Evolutionary conservation across 176 grass and related monocot genomes (phyloP).

Genomic region (Urochloa ruziziensis): DNA sequence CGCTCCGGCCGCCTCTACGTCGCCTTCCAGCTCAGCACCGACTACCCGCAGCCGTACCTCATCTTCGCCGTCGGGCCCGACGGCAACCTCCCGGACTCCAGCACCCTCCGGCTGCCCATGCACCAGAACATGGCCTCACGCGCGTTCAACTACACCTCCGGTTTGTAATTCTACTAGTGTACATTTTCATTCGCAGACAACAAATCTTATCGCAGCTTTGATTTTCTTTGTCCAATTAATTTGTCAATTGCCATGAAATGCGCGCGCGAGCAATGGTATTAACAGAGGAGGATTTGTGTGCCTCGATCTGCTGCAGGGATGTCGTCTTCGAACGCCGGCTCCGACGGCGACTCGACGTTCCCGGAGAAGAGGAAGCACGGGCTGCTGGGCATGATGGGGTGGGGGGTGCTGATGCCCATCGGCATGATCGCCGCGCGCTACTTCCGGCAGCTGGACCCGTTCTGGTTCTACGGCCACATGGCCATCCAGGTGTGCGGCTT

Average conservation of each 20-base stretch:
- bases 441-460: conserved; percentile 62
- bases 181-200: no score
- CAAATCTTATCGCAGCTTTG: no score
- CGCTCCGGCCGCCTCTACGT: conserved; percentile 58
- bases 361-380: conserved; percentile 47
- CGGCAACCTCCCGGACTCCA: conserved; percentile 41
- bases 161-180: not conserved
- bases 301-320: no score
- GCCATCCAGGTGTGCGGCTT: conserved; percentile 52
- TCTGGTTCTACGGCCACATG: conserved; percentile 84
- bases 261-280: no score
- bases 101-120: conserved; percentile 1
- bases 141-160: conserved; percentile 56
- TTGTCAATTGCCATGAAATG: not conserved
- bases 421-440: conserved; percentile 69
- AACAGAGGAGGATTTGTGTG: no score
- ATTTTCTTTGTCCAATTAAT: no score
- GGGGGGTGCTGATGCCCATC: conserved; percentile 79
- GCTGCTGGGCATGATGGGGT: conserved; percentile 61
- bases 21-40: conserved; percentile 71
- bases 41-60: conserved; percentile 52
- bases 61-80: conserved; percentile 67
- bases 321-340: not conserved
- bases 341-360: not conserved
- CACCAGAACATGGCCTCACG: conserved; percentile 36